Conservation (phyloP, 2,329 filamentous ascomycete species). For the Fusarium nygamai region DNA sequence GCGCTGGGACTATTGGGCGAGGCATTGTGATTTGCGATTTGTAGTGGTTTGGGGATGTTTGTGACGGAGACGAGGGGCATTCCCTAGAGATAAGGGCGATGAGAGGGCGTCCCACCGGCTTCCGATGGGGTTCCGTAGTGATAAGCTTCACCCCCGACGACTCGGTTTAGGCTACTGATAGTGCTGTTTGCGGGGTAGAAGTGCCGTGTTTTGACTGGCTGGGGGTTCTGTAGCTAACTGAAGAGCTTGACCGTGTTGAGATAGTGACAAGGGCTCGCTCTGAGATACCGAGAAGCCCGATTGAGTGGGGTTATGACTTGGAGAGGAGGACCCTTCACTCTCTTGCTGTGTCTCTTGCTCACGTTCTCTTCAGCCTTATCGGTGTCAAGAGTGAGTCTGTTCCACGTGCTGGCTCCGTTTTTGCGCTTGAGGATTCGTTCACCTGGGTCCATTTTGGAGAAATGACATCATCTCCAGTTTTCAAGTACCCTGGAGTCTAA, state of each 20-base stretch:
- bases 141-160: not conserved
- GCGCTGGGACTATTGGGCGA: constrained; percentile 60
- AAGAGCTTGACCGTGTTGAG: not conserved
- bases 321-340: not conserved
- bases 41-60: not conserved
- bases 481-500: not conserved
- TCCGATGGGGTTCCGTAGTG: constrained; percentile 8
- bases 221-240: not conserved
- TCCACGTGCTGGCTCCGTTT: not conserved
- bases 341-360: not conserved
- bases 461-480: not conserved
- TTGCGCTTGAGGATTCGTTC: not conserved
- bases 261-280: not conserved
- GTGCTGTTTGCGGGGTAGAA: constrained; percentile 17
- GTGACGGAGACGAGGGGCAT: not conserved
- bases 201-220: not conserved
- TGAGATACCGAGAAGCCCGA: not conserved
- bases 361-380: not conserved
- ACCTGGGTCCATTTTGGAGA: rapidly evolving
- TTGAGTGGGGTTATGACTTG: not conserved
- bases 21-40: constrained; percentile 52
- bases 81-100: not conserved
- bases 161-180: not conserved
- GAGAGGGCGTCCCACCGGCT: not conserved
- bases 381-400: not conserved